Percentiles rank a stretch among this genome's conserved stretches.
phyloP scores from a whole-genome alignment of 2,329 filamentous ascomycete species.

The Penicillium sp. region DNA sequence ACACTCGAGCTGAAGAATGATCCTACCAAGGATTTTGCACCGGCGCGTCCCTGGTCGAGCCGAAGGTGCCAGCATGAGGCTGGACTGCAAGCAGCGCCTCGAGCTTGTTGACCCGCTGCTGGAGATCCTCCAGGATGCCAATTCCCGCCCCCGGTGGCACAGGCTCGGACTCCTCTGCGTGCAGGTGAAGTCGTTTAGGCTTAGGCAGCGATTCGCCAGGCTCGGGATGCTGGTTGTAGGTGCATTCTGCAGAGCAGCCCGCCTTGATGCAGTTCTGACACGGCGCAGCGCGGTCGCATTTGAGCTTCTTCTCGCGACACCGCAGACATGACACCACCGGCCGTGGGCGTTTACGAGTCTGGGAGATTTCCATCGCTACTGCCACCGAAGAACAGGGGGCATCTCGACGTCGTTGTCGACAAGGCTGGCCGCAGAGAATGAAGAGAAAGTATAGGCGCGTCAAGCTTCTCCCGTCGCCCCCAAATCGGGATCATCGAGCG shows the following conservation, averaged over 20 bases:
- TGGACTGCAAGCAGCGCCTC: conserved; percentile 17
- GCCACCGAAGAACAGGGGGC: not conserved
- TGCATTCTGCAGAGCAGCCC: conserved; percentile 14
- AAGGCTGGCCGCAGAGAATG: not conserved
- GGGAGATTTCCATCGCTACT: conserved; percentile 7
- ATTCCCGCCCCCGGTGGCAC: conserved; percentile 1
- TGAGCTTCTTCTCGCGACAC: conserved; percentile 28
- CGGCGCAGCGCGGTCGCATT: conserved; percentile 23
- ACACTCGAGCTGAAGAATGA: not conserved
- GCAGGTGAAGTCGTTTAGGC: conserved; percentile 11
- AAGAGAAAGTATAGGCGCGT: not conserved
- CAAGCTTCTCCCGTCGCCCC: conserved; percentile 1
- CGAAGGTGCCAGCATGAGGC: not conserved
- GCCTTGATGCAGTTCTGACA: conserved; percentile 26
- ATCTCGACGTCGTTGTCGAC: no score
- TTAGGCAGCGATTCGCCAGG: conserved; percentile 2
- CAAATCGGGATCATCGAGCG: not conserved
- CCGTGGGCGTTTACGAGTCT: conserved; percentile 21
- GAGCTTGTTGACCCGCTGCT: conserved; percentile 19
- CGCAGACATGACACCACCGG: conserved; percentile 26
- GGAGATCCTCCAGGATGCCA: conserved; percentile 24
- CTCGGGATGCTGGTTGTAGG: conserved; percentile 14
- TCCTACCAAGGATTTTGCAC: conserved; percentile 9
- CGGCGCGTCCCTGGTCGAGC: not conserved
- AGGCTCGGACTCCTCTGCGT: no score